phyloP scores from a whole-genome alignment of 2,329 filamentous ascomycete genomes.

The Fonsecaea multimorphosa region DNA sequence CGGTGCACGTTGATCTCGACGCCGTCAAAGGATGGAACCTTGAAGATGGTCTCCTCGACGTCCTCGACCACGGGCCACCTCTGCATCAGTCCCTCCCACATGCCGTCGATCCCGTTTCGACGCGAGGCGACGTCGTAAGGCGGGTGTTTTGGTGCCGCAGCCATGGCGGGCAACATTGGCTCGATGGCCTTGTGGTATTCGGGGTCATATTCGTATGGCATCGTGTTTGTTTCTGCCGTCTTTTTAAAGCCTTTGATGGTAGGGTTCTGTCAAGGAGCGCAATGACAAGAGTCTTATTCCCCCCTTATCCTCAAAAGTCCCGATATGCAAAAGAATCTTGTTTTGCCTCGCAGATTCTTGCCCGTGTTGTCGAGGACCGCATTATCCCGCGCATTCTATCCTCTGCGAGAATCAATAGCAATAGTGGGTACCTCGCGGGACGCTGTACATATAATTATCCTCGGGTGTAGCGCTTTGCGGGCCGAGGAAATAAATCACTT shows the following conservation, averaged over 20 bases:
- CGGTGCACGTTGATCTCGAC: constrained; percentile 19
- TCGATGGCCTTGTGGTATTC: constrained; percentile 10
- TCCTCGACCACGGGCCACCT: constrained; percentile 14
- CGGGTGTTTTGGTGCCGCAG: neutral
- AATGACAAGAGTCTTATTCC: too few relatives aligned
- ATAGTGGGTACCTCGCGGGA: too few relatives aligned
- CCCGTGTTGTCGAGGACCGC: too few relatives aligned
- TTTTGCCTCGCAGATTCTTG: too few relatives aligned
- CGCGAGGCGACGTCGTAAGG: constrained; percentile 9
- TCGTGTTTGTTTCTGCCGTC: neutral
- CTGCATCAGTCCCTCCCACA: constrained; percentile 15
- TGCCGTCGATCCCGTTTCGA: constrained; percentile 7
- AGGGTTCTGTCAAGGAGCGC: too few relatives aligned
- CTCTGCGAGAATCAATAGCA: too few relatives aligned
- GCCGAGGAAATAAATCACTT: too few relatives aligned
- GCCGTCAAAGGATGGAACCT: constrained; percentile 14
- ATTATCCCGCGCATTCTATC: too few relatives aligned
- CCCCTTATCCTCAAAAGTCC: too few relatives aligned
- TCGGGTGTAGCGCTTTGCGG: too few relatives aligned
- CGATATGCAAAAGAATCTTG: too few relatives aligned
- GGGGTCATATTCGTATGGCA: constrained; percentile 10
- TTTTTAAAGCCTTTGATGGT: too few relatives aligned
- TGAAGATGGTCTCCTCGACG: constrained; percentile 19
- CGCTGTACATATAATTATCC: neutral
- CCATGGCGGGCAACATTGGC: neutral